A percentile compares a stretch with the other conserved stretches of the same genome.
These are phyloP conservation scores for Entophlyctis helioformis DNA, from an alignment of 192 early-diverging fungal species.

Conservation along the genomic window DNA sequence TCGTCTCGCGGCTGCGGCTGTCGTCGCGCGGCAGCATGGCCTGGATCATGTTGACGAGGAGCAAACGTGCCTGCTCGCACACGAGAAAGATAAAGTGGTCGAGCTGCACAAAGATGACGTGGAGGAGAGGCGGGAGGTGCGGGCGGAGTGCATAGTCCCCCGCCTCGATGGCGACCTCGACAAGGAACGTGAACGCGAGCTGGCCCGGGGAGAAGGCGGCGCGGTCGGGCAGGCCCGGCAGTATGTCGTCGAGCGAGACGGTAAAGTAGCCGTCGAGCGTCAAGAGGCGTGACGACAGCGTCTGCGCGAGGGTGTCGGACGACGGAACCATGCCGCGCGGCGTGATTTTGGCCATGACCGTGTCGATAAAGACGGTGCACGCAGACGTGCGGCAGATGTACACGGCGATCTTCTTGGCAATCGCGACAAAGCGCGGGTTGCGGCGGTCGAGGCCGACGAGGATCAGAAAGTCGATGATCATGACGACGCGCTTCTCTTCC, in stretches of 20 bases:
- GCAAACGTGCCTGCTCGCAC: conserved; percentile 59
- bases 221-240: conserved; percentile 48
- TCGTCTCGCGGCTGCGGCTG: conserved; percentile 33
- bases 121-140: conserved; percentile 61
- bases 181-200: conserved; percentile 61
- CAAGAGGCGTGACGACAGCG: too few relatives aligned
- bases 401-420: conserved; percentile 70
- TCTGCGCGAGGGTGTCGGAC: too few relatives aligned
- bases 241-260: conserved; percentile 54
- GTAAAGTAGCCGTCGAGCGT: too few relatives aligned
- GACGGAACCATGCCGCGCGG: conserved; percentile 56
- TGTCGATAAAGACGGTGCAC: conserved; percentile 43
- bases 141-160: conserved; percentile 40
- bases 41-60: conserved; percentile 69
- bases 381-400: conserved; percentile 56
- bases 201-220: conserved; percentile 66
- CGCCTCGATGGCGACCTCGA: conserved; percentile 68
- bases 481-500: conserved; percentile 12
- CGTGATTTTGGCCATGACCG: conserved; percentile 51
- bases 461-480: conserved; percentile 60
- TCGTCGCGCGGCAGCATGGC: conserved; percentile 38
- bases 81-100: conserved; percentile 66
- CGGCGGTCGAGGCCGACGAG: conserved; percentile 58
- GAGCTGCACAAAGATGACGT: conserved; percentile 68
- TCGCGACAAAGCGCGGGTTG: conserved; percentile 66